A percentile compares a stretch with the other conserved stretches of the same genome.
Conservation (phyloP, 306 rosid species). For the Styphnolobium japonicum region DNA sequence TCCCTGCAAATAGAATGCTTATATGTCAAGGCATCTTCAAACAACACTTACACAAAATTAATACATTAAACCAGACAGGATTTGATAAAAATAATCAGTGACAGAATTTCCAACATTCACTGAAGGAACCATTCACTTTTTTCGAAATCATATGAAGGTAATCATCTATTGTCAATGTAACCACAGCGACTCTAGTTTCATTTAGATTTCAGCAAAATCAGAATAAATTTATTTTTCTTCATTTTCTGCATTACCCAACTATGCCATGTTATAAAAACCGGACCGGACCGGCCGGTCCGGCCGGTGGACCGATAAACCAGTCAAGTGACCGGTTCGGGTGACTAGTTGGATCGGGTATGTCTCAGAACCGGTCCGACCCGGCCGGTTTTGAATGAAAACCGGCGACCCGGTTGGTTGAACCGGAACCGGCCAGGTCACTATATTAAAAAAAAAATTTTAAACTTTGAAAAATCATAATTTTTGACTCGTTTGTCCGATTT, state of each 20-base stretch:
- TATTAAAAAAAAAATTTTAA: too few species aligned
- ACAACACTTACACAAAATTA: conserved; percentile 13
- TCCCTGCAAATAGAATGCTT: conserved; percentile 51
- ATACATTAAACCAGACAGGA: conserved; percentile 7
- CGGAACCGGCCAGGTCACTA: too few species aligned
- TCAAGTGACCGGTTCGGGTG: too few species aligned
- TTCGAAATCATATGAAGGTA: not conserved
- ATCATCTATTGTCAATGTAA: conserved; percentile 3
- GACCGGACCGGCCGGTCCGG: too few species aligned
- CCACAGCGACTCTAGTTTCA: not conserved
- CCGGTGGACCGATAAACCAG: too few species aligned
- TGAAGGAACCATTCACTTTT: conserved; percentile 8
- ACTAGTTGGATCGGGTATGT: too few species aligned
- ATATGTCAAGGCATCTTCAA: conserved; percentile 18
- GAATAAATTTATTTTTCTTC: not conserved
- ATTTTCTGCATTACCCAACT: not conserved
- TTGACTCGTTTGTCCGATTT: too few species aligned
- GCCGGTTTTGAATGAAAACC: too few species aligned
- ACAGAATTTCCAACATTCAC: not conserved
- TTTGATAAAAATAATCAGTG: not conserved
- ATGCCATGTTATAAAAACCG: too few species aligned
- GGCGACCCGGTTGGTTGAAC: too few species aligned
- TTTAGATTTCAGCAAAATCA: conserved; percentile 18
- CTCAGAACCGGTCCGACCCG: too few species aligned
- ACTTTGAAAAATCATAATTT: too few species aligned